Conservation (phyloP, 306 rosid genomes). For the Prinsepia uniflora region DNA sequence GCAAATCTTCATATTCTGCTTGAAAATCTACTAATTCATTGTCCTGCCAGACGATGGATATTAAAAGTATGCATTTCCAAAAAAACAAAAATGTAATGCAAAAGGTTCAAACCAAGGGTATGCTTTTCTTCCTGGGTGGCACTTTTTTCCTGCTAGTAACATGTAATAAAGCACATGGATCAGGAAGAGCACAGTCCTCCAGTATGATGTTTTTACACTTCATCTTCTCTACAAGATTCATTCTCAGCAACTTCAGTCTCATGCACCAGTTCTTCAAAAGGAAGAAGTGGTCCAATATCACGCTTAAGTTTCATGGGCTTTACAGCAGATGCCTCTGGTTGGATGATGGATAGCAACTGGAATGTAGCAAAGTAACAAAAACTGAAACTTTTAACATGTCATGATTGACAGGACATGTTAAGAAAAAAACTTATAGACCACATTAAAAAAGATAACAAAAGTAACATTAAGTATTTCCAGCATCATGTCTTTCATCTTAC, state of each 20-base stretch:
- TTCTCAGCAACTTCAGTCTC: conserved; percentile 41
- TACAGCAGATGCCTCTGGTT: conserved; percentile 44
- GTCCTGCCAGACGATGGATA: conserved; percentile 51
- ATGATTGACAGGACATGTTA: not conserved
- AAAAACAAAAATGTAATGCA: conserved; percentile 21
- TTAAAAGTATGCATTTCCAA: conserved; percentile 24
- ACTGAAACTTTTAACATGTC: not conserved
- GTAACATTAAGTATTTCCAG: not conserved
- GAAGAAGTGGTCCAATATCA: conserved; percentile 50
- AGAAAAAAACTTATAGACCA: not conserved
- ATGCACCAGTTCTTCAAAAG: conserved; percentile 62
- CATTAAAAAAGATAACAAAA: not conserved
- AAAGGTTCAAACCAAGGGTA: conserved; percentile 49
- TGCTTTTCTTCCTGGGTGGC: conserved; percentile 53
- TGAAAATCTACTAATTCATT: conserved; percentile 44
- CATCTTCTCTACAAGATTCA: conserved; percentile 41
- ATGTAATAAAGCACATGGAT: conserved; percentile 65
- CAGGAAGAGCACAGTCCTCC: conserved; percentile 46
- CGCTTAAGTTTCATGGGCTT: conserved; percentile 33
- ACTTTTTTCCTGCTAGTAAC: conserved; percentile 78
- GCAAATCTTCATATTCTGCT: conserved; percentile 72
- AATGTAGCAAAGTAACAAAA: not conserved
- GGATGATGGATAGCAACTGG: conserved; percentile 48
- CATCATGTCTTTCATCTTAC: not conserved
- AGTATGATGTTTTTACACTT: conserved; percentile 26